Base-by-base conservation (phyloP, 305 asterid genomes). In the Fraxinus nigra region DNA sequence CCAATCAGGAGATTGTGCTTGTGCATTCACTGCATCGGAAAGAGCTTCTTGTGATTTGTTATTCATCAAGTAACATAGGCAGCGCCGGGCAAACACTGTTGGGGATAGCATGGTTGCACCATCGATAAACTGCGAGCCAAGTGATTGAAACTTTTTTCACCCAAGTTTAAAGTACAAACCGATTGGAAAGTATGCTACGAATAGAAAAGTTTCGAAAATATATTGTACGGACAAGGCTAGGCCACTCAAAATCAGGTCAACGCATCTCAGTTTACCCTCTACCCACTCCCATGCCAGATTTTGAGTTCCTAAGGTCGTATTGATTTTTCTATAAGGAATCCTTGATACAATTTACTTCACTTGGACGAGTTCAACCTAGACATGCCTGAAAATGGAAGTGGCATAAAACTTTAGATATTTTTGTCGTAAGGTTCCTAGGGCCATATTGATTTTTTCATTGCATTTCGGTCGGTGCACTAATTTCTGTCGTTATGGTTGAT, bases 21-120 rank as follows among this genome's bases (percentile, higher is more conserved):
- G 91, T 10, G 92, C 91, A 77, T 89, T 88, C 92, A 89, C 85
- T 24, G 92, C 92, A 79, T 89, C 92, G 4, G 86, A 89, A 1
- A 89, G 90, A 54, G 91, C 91, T 85, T 89, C 90, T 79, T 89
- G 89, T 80, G 87, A 81, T 46, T 83, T 82, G 67, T 83, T 61
- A 28, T 33, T 84, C 85, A 86, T 86, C 80, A 89, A 82, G 76
- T 88, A 88, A 79, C 91, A 88, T 85, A 89, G 37, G 26, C 89
- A 81, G 11, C 91, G 90, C 76, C 91, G 83, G 8, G 90, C 89
- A 43, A 86, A 82, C 74, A 86, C 91, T 0, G 92, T 85, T 37
- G 92, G 91, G 34, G 92, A 89, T 67, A 78, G 81, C 69, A 88
- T 61, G 5, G 80, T 84, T 37, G 88, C 91, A 14, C 86, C 85